phyloP scores from a whole-genome alignment of 306 rosid genomes.

The Neltuma alba region DNA sequence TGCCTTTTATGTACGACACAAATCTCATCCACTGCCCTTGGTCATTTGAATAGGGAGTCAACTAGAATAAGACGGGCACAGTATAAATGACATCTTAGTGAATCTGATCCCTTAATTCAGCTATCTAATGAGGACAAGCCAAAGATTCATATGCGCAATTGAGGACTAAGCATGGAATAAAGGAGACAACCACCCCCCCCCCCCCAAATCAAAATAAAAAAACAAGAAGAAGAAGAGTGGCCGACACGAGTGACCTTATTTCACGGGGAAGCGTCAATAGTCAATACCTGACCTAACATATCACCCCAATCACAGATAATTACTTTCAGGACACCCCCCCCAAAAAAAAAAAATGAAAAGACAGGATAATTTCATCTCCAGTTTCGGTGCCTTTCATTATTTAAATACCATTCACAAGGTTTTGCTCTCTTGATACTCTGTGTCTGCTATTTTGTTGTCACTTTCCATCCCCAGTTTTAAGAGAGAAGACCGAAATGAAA shows the following conservation, averaged over 20 bases:
- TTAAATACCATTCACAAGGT: not conserved
- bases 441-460: not conserved
- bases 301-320: no score
- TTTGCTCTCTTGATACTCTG: not conserved
- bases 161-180: constrained; percentile 33
- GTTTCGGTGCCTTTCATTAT: no score
- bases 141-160: constrained; percentile 10
- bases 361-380: no score
- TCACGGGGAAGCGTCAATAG: constrained; percentile 22
- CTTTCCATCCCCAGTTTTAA: not conserved
- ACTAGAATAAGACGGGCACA: not conserved
- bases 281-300: no score
- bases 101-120: constrained; percentile 8
- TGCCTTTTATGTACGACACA: not conserved
- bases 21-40: not conserved
- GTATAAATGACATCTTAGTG: not conserved
- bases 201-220: no score
- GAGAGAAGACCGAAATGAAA: not conserved
- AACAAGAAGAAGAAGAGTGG: not conserved
- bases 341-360: no score
- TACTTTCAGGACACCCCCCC: no score
- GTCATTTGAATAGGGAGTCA: not conserved
- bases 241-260: not conserved
- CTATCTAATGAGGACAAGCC: constrained; percentile 25
- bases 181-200: no score